Base-by-base conservation (phyloP, 306 rosid genomes). In the Psophocarpus tetragonolobus region DNA sequence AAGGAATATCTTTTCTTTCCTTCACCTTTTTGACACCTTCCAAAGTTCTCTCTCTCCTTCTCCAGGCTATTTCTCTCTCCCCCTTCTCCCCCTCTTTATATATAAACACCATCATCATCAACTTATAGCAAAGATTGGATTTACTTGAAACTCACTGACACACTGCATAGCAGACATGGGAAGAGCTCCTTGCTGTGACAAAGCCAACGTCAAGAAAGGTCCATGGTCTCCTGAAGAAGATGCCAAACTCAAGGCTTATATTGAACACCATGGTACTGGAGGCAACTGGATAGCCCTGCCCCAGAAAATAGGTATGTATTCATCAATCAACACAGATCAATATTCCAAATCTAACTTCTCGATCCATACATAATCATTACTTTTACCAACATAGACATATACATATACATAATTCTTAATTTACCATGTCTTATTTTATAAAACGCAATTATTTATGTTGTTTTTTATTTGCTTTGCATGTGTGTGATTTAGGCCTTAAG, bases 181-280 rank as follows among this genome's bases (percentile, higher is more conserved):
- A 18, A 92, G 98, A 75, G 99, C 98, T 78, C 99, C 99, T 84
- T 95, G 99, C 85, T 95, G 99, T 84, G 99, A 95, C 93, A 95
- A 95, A 86, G 93, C 97, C 75, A 95, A 92, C 82, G 99, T 95
- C 11, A 95, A 95, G 88, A 95, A 85, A 88, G 99, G 99, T 2
- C 99, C 99, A 14, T 95, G 99, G 99, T 92, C 99, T 2, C 96
- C 97, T 35, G 99, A 95, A 82, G 99, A 95, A 86, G 99, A 95
- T 86, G 86, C 98, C 77, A 91, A 71, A 71, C 99, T 95, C 90
- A 95, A 95, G 72, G 23, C 94, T 79, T 95, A 92, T 85, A 95
- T 95, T 56, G 91, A 95, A 15, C 87, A 87, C 10, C 70, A 87
- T 20, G 97, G 99, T 29, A 95, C 97, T 12, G 99, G 97, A 5